phyloP scores from a whole-genome alignment of 1,284 basidiomycete genomes.

The Rhodotorula sp. region DNA sequence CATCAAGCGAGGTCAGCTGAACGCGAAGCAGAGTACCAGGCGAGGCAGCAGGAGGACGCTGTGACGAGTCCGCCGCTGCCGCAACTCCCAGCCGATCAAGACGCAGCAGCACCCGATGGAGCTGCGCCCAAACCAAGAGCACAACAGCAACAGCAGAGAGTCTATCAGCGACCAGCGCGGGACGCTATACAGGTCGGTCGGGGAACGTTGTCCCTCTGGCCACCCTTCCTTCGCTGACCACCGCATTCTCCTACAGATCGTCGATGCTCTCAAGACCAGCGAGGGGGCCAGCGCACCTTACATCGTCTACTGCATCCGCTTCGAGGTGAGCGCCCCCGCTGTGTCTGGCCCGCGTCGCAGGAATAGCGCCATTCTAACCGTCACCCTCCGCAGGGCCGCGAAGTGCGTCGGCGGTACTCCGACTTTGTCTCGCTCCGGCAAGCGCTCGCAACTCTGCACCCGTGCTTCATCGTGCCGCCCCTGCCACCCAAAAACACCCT shows the following conservation, averaged over 20 bases:
- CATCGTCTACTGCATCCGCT: slow-evolving; percentile 89
- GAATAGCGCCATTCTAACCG: background rate
- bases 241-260: slow-evolving; percentile 60
- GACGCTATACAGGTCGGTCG: slow-evolving; percentile 29
- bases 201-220: background rate
- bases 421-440: slow-evolving; percentile 92
- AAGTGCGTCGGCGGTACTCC: slow-evolving; percentile 88
- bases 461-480: slow-evolving; percentile 94
- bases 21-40: background rate
- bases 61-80: slow-evolving; percentile 13
- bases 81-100: background rate
- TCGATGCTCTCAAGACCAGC: slow-evolving; percentile 92
- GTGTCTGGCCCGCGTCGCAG: background rate
- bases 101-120: background rate
- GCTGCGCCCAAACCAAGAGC: too few species aligned
- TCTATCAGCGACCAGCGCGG: slow-evolving; percentile 10
- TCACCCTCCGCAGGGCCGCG: slow-evolving; percentile 61
- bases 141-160: background rate
- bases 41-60: background rate
- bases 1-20: background rate
- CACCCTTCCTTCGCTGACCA: background rate
- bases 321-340: slow-evolving; percentile 68
- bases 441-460: slow-evolving; percentile 82
- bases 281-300: slow-evolving; percentile 80
- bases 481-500: slow-evolving; percentile 97